Base-by-base conservation (phyloP, 148 eudicot species). In the Camellia lanceoleosa region DNA sequence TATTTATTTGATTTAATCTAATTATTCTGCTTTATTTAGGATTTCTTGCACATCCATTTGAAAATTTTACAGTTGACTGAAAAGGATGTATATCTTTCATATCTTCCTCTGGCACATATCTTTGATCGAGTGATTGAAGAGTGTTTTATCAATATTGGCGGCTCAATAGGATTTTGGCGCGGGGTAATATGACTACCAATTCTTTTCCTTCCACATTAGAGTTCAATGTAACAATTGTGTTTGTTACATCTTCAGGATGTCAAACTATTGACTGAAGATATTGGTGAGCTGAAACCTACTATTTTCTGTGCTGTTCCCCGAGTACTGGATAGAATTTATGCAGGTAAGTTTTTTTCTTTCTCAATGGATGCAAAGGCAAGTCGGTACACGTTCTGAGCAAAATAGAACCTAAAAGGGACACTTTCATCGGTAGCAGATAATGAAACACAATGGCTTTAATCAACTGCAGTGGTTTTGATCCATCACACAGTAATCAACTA, bases 51-150 rank as follows among this genome's bases (percentile, higher is more conserved):
- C n/a, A 46, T 71, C 49, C 77, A 15, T 65, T 76, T 76, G 51
- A 68, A 30, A 61, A 79, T 23, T 71, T 69, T 87, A 84, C 92
- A 96, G 99, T 80, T 96, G 85, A 80, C 56, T 51, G 83, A 5
- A 64, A 80, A 89, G 38, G 99, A 97, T 85, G 94, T 97, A 12
- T 97, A 89, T 85, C 87, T 96, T 30, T 96, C 99, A 43, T 96
- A 92, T 88, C 95, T 96, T 73, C 99, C 99, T 79, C 75, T 96
- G 89, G 99, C 99, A 66, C 99, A 96, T 87, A 92, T 96, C 59
- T 96, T 96, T 82, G 99, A 94, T 85, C 95, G 98, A 67, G 97
- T 91, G 80, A 91, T 96, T 84, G 99, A 96, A 88, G 99, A 96
- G 82, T 80, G 82, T 67, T 88, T 96, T 78, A 96, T 96, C 78